Evolutionary conservation across 2,329 filamentous ascomycete genomes (phyloP).

Genomic region (Fonsecaea monophora): DNA sequence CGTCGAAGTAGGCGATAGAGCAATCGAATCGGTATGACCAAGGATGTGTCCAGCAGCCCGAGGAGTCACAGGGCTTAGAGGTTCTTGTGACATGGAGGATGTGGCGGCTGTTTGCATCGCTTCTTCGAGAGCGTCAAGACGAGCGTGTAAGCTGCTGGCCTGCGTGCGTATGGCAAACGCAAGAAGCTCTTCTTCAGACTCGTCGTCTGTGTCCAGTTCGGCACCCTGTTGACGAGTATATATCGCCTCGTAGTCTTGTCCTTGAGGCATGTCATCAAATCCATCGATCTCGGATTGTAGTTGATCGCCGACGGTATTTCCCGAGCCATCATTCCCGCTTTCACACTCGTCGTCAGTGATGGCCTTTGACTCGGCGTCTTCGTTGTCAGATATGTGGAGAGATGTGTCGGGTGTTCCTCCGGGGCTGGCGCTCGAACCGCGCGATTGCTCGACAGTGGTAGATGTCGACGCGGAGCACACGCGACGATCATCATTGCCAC

Average conservation of each 20-base stretch:
- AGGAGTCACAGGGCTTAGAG: background rate
- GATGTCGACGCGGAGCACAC: conserved; percentile 8
- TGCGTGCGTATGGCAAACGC: background rate
- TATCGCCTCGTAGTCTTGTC: background rate
- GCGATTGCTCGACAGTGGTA: background rate
- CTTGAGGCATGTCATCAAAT: background rate
- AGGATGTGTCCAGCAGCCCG: background rate
- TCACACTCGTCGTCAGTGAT: background rate
- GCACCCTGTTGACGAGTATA: background rate
- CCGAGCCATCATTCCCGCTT: background rate
- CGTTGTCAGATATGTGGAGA: background rate
- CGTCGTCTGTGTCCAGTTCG: too few species aligned
- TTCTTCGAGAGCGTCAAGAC: background rate
- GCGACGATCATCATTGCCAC: background rate
- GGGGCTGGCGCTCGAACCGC: background rate
- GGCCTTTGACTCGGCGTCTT: conserved; percentile 2
- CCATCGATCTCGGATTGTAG: background rate
- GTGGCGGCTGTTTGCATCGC: background rate
- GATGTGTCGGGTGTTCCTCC: background rate
- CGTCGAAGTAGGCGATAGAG: background rate
- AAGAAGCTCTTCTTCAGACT: background rate
- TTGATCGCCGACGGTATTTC: background rate
- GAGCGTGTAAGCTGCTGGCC: background rate
- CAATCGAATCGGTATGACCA: background rate
- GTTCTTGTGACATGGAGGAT: background rate